Base-by-base conservation (phyloP, 306 rosid species). In the Elaeagnus macrophylla region DNA sequence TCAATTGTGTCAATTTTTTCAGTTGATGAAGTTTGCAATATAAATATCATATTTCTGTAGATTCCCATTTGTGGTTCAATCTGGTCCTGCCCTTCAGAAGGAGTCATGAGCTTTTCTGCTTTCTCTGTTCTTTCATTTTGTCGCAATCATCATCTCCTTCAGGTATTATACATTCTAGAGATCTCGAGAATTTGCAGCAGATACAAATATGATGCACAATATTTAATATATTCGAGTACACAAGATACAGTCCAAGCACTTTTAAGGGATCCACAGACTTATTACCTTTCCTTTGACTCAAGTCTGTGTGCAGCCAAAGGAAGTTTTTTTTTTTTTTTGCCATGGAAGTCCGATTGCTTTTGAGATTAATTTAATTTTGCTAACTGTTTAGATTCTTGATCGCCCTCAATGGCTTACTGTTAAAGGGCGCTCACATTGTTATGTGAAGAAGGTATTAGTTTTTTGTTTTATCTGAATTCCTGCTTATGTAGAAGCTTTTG, bases 321-420 rank as follows among this genome's bases (percentile, higher is more conserved):
- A 42, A 42, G 46, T 42, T 42, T 0, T 42, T 9, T 7, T 7
- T n/a, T n/a, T n/a, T n/a, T n/a, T n/a, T n/a, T n/a, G n/a, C n/a
- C 12, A 9, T 42, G 13, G 14, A 0, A 7, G 13, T 42, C 9
- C 6, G 15, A 17, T 45, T 12, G 1, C 7, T 12, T 13, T 45
- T 15, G 49, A 14, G 7, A 6, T 44, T 44, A 1, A 44, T 13
- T 45, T 6, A 3, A 9, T 45, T 45, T 45, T 5, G 43, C 20
- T 14, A 13, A 5, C 20, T 1, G 44, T 19, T 37, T 72, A 91
- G 97, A 72, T 91, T 68, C 78, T 86, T 68, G 89, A 83, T 40
- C 86, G 93, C 52, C 97, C 97, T 47, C 94, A 91, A 41, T 91
- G 97, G 97, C 81, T 86, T 14, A 91, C 97, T 13, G 81, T 86